Conservation (phyloP, 257 asterid genomes). For the Penstemon barbatus region DNA sequence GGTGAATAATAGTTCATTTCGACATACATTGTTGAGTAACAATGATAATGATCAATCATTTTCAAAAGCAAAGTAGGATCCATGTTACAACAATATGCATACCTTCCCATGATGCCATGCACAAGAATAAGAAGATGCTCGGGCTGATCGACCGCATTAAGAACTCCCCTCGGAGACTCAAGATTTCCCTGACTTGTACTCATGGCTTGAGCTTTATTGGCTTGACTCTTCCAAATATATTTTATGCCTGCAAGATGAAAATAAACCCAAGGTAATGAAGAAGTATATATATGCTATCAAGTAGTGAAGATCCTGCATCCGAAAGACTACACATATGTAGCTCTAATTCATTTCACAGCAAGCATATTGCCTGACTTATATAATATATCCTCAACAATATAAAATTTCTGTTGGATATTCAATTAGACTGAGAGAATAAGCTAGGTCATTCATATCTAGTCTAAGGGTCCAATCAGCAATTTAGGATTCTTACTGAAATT, state of each 20-base stretch:
- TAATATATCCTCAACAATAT: not conserved
- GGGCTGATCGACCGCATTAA: constrained; percentile 52
- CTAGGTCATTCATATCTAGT: not conserved
- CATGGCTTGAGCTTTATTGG: constrained; percentile 66
- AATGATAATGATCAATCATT: not conserved
- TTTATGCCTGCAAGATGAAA: constrained; percentile 50
- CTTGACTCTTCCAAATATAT: constrained; percentile 47
- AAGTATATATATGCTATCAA: too few relatives aligned
- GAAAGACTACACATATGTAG: too few relatives aligned
- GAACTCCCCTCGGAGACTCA: constrained; percentile 40
- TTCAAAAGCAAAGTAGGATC: not conserved
- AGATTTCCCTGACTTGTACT: constrained; percentile 56
- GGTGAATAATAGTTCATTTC: constrained; percentile 14
- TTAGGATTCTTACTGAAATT: not conserved
- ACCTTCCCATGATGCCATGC: constrained; percentile 91
- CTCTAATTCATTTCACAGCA: too few relatives aligned
- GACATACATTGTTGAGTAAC: constrained; percentile 1
- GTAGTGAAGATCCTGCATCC: too few relatives aligned
- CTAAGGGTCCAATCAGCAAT: not conserved
- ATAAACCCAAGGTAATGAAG: not conserved
- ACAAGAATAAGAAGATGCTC: constrained; percentile 97
- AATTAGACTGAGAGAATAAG: not conserved
- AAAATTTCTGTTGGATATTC: too few relatives aligned
- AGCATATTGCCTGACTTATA: too few relatives aligned
- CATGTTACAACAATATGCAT: constrained; percentile 22